Conservation (phyloP, 306 rosid genomes). For the Malus orientalis region DNA sequence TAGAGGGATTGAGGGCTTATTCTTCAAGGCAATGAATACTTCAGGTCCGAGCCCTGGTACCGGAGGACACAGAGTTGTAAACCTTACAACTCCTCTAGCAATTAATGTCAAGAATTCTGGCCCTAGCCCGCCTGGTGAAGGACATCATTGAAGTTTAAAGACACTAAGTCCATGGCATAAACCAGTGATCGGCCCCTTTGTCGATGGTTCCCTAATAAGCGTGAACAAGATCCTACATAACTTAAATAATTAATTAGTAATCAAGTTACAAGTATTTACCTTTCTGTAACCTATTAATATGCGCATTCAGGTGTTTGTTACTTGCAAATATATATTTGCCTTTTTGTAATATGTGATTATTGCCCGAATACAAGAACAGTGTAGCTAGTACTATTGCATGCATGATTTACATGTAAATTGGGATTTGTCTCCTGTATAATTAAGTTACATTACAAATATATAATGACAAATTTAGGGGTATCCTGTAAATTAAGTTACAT, state of each 20-base stretch:
- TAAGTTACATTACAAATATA: too few species aligned
- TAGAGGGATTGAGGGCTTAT: conserved; percentile 9
- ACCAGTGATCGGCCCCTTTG: not conserved
- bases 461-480: too few species aligned
- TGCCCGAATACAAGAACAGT: not conserved
- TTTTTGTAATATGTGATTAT: too few species aligned
- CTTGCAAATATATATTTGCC: not conserved
- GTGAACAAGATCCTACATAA: not conserved
- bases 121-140: conserved; percentile 34
- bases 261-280: not conserved
- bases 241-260: not conserved
- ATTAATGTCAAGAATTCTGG: conserved; percentile 27
- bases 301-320: not conserved
- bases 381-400: not conserved
- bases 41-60: conserved; percentile 25
- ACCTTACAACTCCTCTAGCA: not conserved
- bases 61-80: conserved; percentile 15
- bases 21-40: conserved; percentile 9
- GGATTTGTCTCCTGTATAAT: not conserved
- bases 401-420: not conserved
- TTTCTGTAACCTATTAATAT: not conserved
- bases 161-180: not conserved
- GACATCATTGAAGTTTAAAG: conserved; percentile 8
- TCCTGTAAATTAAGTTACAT: too few species aligned
- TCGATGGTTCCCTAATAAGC: not conserved